Conservation (phyloP, 2,329 filamentous ascomycete species). For the Xylaria multiplex region DNA sequence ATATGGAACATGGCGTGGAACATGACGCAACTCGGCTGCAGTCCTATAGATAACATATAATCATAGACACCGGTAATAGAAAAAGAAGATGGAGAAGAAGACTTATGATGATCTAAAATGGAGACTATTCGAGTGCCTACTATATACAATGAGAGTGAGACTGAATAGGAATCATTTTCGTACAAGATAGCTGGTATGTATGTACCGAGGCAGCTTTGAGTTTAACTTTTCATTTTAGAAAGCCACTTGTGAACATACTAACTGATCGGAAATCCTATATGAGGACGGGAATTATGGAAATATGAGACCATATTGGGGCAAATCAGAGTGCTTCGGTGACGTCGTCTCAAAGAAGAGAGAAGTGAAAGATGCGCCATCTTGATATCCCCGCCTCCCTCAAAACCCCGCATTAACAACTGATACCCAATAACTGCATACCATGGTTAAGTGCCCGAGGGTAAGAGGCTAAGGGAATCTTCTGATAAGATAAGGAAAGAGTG, state of each 20-base stretch:
- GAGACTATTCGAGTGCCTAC: neutral
- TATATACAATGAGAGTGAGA: neutral
- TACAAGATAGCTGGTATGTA: neutral
- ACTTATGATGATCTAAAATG: neutral
- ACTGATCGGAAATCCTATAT: slow-evolving; percentile 7
- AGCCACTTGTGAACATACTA: neutral
- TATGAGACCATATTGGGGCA: neutral
- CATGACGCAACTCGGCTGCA: neutral
- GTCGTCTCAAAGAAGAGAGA: slow-evolving; percentile 1
- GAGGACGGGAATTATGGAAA: neutral
- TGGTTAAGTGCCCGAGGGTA: too few relatives aligned
- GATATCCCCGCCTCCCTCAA: too few relatives aligned
- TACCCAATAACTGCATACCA: too few relatives aligned
- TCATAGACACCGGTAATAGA: neutral
- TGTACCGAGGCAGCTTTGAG: neutral
- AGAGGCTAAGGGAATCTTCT: too few relatives aligned
- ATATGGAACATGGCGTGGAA: neutral
- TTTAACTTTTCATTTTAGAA: neutral
- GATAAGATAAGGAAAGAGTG: too few relatives aligned
- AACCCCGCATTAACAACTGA: too few relatives aligned
- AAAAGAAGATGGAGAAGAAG: neutral
- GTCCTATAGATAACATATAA: neutral
- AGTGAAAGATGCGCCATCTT: too few relatives aligned
- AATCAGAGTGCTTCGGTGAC: slow-evolving; percentile 8
- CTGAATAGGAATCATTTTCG: neutral